These are phyloP conservation scores for Chloranthus sessilifolius DNA, from an alignment of 164 flowering plant genomes.

Conservation along the genomic window DNA sequence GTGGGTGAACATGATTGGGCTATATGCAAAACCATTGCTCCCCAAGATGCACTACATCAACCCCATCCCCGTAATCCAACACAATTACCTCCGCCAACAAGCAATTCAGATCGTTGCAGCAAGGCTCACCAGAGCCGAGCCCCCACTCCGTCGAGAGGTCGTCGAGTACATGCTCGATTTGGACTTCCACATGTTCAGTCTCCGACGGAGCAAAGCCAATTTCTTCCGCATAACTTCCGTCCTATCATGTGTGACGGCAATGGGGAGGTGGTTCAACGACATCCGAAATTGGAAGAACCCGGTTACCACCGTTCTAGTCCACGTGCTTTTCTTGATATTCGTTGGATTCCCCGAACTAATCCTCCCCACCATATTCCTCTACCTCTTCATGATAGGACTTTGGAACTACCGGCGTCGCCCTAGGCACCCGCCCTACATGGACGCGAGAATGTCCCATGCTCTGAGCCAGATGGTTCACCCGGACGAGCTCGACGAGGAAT, in stretches of 20 bases:
- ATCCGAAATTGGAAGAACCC: conserved; percentile 73
- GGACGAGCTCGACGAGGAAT: conserved; percentile 85
- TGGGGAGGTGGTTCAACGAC: conserved; percentile 44
- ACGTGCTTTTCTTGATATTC: conserved; percentile 59
- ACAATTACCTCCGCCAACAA: conserved; percentile 58
- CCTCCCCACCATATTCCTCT: conserved; percentile 70
- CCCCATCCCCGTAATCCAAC: conserved; percentile 51
- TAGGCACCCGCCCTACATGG: conserved; percentile 74
- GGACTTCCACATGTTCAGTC: conserved; percentile 67
- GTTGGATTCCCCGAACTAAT: conserved; percentile 81
- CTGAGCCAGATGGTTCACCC: conserved; percentile 43
- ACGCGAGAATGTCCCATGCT: conserved; percentile 53
- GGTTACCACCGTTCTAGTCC: conserved; percentile 61
- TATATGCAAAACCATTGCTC: conserved; percentile 64
- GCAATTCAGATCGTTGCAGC: conserved; percentile 71
- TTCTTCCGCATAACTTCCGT: conserved; percentile 56
- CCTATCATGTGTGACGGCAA: conserved; percentile 37
- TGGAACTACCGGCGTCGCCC: conserved; percentile 85
- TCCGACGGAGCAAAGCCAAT: conserved; percentile 75
- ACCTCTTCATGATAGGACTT: conserved; percentile 67
- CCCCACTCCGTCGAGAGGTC: conserved; percentile 61
- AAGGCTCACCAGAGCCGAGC: conserved; percentile 65
- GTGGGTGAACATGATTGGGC: conserved; percentile 71
- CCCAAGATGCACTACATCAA: conserved; percentile 82
- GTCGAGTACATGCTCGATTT: conserved; percentile 84